Evolutionary conservation across 2,329 filamentous ascomycete genomes (phyloP).

Genomic region (Drechslerella coelobrocha): DNA sequence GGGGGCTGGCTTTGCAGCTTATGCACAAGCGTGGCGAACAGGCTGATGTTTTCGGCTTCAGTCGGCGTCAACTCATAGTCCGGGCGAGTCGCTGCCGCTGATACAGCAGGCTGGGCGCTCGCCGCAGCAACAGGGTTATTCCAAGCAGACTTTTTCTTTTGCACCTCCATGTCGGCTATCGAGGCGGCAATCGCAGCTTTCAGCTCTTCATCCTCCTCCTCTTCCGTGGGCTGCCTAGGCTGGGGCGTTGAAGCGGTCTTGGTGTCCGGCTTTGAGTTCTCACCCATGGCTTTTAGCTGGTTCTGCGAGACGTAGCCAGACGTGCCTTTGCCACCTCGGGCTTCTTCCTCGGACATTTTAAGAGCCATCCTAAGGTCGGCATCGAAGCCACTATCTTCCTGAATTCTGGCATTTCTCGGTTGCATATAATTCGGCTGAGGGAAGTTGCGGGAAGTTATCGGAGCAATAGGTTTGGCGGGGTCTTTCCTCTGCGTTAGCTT

Average conservation of each 20-base stretch:
- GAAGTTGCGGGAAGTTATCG: conserved; percentile 61
- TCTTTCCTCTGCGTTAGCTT: conserved; percentile 57
- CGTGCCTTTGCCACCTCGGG: conserved; percentile 71
- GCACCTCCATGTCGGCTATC: conserved; percentile 94
- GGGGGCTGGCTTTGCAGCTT: conserved; percentile 92
- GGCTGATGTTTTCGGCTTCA: conserved; percentile 95
- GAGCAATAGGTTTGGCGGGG: conserved; percentile 54
- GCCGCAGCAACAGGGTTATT: conserved; percentile 63
- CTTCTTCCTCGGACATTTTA: conserved; percentile 96
- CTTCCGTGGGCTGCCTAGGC: conserved; percentile 61
- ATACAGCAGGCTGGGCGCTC: conserved; percentile 60
- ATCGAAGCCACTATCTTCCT: conserved; percentile 81
- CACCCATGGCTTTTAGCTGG: conserved; percentile 59
- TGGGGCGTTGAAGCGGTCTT: conserved; percentile 60
- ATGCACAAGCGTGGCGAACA: conserved; percentile 93
- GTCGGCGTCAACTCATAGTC: conserved; percentile 93
- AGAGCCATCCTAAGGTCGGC: conserved; percentile 92
- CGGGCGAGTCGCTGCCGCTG: conserved; percentile 45
- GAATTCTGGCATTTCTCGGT: conserved; percentile 80
- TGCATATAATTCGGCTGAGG: conserved; percentile 74
- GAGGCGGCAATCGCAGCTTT: conserved; percentile 96
- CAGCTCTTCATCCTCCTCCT: conserved; percentile 90
- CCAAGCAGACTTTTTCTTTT: conserved; percentile 87
- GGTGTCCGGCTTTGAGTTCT: conserved; percentile 56
- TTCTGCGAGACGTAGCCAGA: conserved; percentile 74